Base-by-base conservation (phyloP, 495 filamentous ascomycete genomes). In the Neurospora sp. region DNA sequence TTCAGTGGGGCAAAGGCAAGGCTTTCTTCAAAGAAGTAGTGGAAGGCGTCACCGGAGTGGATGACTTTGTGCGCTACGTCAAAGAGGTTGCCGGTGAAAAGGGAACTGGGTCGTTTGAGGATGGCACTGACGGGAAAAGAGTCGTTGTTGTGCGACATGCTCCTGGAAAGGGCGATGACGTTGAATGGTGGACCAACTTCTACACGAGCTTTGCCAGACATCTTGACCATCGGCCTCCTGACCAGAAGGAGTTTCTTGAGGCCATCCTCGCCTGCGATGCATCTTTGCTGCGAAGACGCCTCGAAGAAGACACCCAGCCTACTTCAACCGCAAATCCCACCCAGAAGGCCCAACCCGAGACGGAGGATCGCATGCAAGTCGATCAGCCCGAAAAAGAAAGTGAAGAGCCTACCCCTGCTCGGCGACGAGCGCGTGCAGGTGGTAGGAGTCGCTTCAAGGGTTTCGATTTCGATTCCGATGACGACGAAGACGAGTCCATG, bases 161-260 rank as follows among this genome's bases (percentile, higher is more conserved):
- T 39, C 89, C 89, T 3, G 84, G 78, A 18, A 89, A 91, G 73
- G 88, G 88, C 8, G 79, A 84, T 5, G 84, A 87, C 70, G 85
- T 88, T 70, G 86, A 90, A 4, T 97, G 94, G 94, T 91, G 86
- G 18, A 86, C 86, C 62, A 82, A 91, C 27, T 87, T 97, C 75
- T 84, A 88, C 72, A 88, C 86, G 35, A 81, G 89, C 5, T 88
- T 94, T 59, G 91, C 93, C 7, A 76, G 89, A 38, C 85, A 85
- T 62, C 88, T 94, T 18, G 92, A 93, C 72, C 93, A 94, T 77
- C 89, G 93, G 5, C 89, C 94, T 27, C 90, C 98, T 69, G 90
- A 94, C 72, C 96, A 98, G 80, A 93, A 91, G 69, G 94, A 97
- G 75, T 97, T 99, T 74, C 85, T 99, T 10, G 94, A 97, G 82